A percentile compares a stretch with the other conserved stretches of the same genome.
Evolutionary conservation across 805 yeast species (phyloP).

Genomic region (Crinitomyces ghanaensis): DNA sequence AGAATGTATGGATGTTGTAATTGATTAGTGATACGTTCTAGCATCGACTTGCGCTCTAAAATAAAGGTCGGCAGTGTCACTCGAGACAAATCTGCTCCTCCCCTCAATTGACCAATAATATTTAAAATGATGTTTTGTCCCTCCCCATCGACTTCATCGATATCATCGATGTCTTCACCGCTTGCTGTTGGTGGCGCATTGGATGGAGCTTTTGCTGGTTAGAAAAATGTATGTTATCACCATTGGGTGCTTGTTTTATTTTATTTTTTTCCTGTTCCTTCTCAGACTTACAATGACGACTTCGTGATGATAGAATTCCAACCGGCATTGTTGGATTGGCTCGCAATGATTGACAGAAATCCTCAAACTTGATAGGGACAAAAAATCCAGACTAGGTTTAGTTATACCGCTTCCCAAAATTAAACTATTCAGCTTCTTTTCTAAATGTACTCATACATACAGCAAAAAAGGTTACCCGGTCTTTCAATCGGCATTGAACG

Average conservation of each 20-base stretch:
- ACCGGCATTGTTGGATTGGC: no score
- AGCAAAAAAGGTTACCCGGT: no score
- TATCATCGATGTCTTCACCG: constrained; percentile 36
- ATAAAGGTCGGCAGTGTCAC: constrained; percentile 94
- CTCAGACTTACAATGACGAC: no score
- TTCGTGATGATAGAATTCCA: no score
- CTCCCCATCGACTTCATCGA: constrained; percentile 86
- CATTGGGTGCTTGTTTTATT: constrained; percentile 1
- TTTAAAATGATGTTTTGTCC: constrained; percentile 80
- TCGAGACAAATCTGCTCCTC: constrained; percentile 80
- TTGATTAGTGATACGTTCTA: constrained; percentile 87
- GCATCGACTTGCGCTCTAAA: constrained; percentile 88
- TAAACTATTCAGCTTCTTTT: no score
- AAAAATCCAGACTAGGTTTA: no score
- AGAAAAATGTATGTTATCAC: constrained; percentile 2
- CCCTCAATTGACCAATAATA: constrained; percentile 82
- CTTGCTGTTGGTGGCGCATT: constrained; percentile 3
- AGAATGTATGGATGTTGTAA: constrained; percentile 64
- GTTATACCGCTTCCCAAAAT: no score
- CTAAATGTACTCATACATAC: no score
- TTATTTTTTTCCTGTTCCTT: no score
- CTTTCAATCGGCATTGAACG: no score
- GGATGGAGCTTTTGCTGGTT: constrained; percentile 3
- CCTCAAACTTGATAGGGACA: no score
- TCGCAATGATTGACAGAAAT: no score